A percentile compares a stretch with the other conserved stretches of the same genome.
Evolutionary conservation across 257 asterid genomes (phyloP).

Genomic region (Orobanche coerulescens): DNA sequence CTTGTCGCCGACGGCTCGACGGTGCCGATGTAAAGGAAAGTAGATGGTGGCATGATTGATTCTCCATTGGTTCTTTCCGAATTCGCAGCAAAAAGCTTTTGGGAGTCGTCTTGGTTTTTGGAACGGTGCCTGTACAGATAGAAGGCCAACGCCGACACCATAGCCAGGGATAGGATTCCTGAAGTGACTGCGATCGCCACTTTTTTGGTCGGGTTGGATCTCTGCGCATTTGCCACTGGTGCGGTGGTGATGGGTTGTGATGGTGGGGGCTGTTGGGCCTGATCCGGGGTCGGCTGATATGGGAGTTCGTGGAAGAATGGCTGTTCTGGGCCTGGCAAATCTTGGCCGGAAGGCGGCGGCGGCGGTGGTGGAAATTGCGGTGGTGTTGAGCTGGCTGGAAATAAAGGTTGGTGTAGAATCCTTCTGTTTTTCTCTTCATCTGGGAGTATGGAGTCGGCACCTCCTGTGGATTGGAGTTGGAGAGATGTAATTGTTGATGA

Average conservation of each 20-base stretch:
- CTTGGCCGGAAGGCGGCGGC: conserved; percentile 24
- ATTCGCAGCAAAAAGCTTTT: conserved; percentile 53
- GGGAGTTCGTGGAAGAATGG: conserved; percentile 92
- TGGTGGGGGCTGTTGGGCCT: conserved; percentile 42
- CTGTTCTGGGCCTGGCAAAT: conserved; percentile 53
- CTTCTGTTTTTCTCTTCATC: conserved; percentile 37
- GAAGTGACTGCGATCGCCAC: conserved; percentile 55
- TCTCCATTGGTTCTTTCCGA: conserved; percentile 42
- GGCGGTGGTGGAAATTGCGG: conserved; percentile 32
- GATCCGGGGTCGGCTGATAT: conserved; percentile 42
- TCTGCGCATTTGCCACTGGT: conserved; percentile 29
- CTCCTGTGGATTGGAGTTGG: conserved; percentile 18
- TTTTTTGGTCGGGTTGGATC: conserved; percentile 43
- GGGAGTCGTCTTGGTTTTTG: conserved; percentile 40
- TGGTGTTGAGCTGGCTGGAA: conserved; percentile 48
- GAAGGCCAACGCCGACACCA: conserved; percentile 54
- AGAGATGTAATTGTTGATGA: conserved; percentile 21
- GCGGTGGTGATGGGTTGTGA: conserved; percentile 31
- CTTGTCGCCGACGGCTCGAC: conserved; percentile 69
- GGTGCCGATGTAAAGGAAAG: conserved; percentile 84
- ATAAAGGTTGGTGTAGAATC: conserved; percentile 77
- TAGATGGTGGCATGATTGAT: conserved; percentile 64
- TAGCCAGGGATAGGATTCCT: conserved; percentile 49
- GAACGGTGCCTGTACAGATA: conserved; percentile 46
- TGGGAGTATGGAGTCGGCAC: neutral